Conservation (phyloP, 129 eudicot species). For the Arctium minus region DNA sequence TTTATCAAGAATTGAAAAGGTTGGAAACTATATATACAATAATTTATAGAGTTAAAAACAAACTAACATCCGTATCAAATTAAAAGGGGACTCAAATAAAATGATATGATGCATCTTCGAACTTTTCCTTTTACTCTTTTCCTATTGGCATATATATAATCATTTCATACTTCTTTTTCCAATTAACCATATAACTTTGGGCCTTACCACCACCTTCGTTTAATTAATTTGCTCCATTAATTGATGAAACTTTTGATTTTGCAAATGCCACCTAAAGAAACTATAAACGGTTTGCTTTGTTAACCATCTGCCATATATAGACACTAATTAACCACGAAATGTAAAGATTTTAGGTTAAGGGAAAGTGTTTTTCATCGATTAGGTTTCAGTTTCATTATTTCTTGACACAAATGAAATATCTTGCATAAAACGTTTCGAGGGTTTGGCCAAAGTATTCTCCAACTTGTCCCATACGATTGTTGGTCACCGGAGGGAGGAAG, state of each 20-base stretch:
- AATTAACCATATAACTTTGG: not conserved
- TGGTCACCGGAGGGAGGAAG: too few species aligned
- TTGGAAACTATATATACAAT: not conserved
- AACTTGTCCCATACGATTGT: too few species aligned
- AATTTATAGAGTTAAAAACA: conserved; percentile 4
- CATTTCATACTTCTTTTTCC: not conserved
- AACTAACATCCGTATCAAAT: not conserved
- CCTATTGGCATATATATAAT: not conserved
- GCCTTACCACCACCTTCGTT: not conserved
- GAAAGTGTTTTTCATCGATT: not conserved
- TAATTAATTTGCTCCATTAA: not conserved
- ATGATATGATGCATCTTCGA: not conserved
- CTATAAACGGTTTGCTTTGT: not conserved
- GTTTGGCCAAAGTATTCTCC: too few species aligned
- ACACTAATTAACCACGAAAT: not conserved
- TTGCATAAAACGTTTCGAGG: too few species aligned
- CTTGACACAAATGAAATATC: not conserved
- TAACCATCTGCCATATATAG: not conserved
- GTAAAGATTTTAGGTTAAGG: not conserved
- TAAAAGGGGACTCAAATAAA: not conserved
- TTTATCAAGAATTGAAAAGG: not conserved
- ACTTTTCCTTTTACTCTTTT: not conserved
- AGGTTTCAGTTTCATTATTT: not conserved
- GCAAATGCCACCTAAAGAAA: not conserved
- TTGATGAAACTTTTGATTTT: not conserved